phyloP scores from a whole-genome alignment of 108 stramenopile genomes.

The Skeletonema costatum region DNA sequence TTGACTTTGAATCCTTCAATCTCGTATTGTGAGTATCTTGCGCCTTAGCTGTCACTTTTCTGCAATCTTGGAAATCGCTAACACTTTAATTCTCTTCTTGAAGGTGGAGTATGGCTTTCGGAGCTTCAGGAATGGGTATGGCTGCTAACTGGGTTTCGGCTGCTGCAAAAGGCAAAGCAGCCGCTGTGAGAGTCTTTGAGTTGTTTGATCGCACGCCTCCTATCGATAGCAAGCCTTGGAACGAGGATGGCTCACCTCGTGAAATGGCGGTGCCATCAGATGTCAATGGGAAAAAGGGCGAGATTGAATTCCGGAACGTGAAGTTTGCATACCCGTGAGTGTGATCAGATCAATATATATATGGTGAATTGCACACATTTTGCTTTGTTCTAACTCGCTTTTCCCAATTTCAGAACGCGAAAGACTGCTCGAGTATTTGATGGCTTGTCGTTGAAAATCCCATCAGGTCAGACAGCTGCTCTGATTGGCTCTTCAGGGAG shows the following conservation, averaged over 20 bases:
- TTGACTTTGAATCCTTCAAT: slow-evolving; percentile 28
- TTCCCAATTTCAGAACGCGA: slow-evolving; percentile 44
- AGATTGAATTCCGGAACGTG: slow-evolving; percentile 55
- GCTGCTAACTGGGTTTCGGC: slow-evolving; percentile 40
- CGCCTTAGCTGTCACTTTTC: no score
- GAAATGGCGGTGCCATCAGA: slow-evolving; percentile 26
- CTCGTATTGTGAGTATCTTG: slow-evolving; percentile 10
- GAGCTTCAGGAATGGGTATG: slow-evolving; percentile 46
- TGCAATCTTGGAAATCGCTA: no score
- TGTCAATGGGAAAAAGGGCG: slow-evolving; percentile 20
- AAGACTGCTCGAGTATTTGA: slow-evolving; percentile 64
- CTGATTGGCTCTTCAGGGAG: slow-evolving; percentile 79
- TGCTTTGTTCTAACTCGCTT: slow-evolving; percentile 9
- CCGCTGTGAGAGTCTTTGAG: slow-evolving; percentile 35
- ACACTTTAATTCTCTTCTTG: no score
- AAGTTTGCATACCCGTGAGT: slow-evolving; percentile 71
- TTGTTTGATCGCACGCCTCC: slow-evolving; percentile 40
- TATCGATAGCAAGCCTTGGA: slow-evolving; percentile 42
- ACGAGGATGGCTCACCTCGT: slow-evolving; percentile 36
- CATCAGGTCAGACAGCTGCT: slow-evolving; percentile 52
- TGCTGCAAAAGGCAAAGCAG: slow-evolving; percentile 44
- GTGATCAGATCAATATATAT: slow-evolving; percentile 28
- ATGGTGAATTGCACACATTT: slow-evolving; percentile 3
- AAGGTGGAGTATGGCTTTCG: slow-evolving; percentile 39
- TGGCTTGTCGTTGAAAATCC: slow-evolving; percentile 57